These are phyloP conservation scores for Aspergillus nanangensis DNA, from an alignment of 495 filamentous ascomycete species.

Conservation along the genomic window DNA sequence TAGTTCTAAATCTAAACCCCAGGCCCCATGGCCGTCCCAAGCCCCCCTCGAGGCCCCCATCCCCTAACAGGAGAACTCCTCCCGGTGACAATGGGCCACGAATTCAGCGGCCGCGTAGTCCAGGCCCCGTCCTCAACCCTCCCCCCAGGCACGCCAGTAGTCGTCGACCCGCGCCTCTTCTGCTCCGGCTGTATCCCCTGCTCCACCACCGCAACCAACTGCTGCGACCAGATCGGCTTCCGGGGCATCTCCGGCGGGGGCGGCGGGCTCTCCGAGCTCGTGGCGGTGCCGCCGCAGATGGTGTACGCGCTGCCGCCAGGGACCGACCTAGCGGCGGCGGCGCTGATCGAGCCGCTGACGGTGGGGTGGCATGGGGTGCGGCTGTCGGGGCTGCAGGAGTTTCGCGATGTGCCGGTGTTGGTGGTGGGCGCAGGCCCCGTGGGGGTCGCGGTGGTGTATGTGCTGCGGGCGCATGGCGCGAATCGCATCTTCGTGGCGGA, in stretches of 20 bases:
- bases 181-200: constrained; percentile 43
- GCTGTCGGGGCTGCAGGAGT: constrained; percentile 38
- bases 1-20: too few relatives aligned
- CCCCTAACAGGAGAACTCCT: constrained; percentile 43
- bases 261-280: constrained; percentile 7
- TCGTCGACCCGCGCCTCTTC: constrained; percentile 48
- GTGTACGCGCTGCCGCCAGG: constrained; percentile 6
- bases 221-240: constrained; percentile 45
- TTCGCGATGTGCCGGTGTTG: constrained; percentile 37
- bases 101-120: constrained; percentile 38
- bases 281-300: constrained; percentile 5
- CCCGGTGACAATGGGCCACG: constrained; percentile 49
- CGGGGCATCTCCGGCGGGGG: constrained; percentile 41
- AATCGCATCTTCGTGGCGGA: constrained; percentile 22
- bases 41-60: constrained; percentile 30
- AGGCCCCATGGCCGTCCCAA: constrained; percentile 14
- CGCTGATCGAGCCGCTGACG: constrained; percentile 54
- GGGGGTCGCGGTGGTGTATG: constrained; percentile 48
- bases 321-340: constrained; percentile 31
- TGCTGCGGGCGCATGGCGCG: constrained; percentile 42
- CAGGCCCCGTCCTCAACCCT: constrained; percentile 1
- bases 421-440: constrained; percentile 55
- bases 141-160: constrained; percentile 5
- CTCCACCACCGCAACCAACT: constrained; percentile 35
- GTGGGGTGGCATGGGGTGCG: constrained; percentile 57